Evolutionary conservation across 768 basidiomycete genomes (phyloP).

Genomic region (Paxillus involutus): DNA sequence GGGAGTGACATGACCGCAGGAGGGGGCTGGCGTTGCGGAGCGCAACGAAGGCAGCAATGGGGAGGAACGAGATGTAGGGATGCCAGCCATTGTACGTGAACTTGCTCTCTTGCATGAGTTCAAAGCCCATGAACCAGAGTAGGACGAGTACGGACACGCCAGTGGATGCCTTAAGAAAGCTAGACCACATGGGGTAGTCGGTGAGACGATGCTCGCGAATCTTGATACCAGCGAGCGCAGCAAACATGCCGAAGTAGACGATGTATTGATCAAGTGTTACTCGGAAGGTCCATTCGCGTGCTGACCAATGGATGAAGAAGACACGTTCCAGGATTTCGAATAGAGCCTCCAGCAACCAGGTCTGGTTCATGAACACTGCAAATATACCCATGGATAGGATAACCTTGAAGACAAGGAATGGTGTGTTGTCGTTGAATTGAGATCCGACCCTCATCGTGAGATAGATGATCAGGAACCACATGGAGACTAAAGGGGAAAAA

Average conservation of each 20-base stretch:
- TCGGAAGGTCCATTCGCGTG: constrained; percentile 86
- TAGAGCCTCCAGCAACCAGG: constrained; percentile 59
- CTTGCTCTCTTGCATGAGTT: constrained; percentile 74
- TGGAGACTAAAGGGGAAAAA: constrained; percentile 85
- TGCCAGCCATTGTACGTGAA: constrained; percentile 87
- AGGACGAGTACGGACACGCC: constrained; percentile 53
- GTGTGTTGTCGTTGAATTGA: constrained; percentile 66
- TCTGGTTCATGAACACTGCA: constrained; percentile 64
- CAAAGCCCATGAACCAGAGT: constrained; percentile 82
- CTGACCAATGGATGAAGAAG: constrained; percentile 81
- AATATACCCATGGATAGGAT: constrained; percentile 59
- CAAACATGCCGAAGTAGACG: constrained; percentile 84
- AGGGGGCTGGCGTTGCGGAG: constrained; percentile 75
- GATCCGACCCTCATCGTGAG: constrained; percentile 71
- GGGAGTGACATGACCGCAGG: constrained; percentile 69
- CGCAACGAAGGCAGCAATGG: constrained; percentile 71
- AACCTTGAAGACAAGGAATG: constrained; percentile 73
- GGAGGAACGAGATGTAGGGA: constrained; percentile 77
- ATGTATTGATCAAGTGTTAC: constrained; percentile 88
- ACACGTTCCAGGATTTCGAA: constrained; percentile 65
- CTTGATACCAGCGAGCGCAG: constrained; percentile 73
- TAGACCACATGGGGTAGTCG: constrained; percentile 67
- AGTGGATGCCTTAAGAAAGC: constrained; percentile 46
- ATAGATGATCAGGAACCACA: constrained; percentile 90
- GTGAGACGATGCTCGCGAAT: constrained; percentile 68